These are phyloP conservation scores for Priceomyces carsonii DNA, from an alignment of 805 yeast species.

Conservation along the genomic window DNA sequence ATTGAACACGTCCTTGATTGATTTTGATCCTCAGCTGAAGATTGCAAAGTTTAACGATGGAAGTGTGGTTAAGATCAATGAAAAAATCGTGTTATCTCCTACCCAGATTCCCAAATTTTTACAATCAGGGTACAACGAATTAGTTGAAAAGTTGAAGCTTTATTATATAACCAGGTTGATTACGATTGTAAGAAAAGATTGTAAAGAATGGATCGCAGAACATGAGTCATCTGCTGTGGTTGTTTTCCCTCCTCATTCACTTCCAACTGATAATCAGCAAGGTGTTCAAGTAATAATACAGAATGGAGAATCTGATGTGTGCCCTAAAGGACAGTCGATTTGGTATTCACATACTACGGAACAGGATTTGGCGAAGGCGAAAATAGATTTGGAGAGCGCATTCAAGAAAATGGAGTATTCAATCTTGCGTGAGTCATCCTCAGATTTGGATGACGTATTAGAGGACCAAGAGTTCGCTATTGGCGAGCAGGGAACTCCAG, in stretches of 20 bases:
- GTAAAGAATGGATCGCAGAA: constrained; percentile 89
- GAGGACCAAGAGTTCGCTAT: constrained; percentile 51
- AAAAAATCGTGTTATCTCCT: constrained; percentile 77
- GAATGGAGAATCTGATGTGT: constrained; percentile 85
- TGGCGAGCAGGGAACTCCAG: constrained; percentile 54
- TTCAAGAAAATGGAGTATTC: constrained; percentile 76
- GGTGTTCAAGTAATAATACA: constrained; percentile 87
- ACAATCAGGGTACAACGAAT: constrained; percentile 40
- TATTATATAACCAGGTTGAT: constrained; percentile 72
- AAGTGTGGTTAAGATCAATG: constrained; percentile 69
- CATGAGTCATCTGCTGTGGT: constrained; percentile 84
- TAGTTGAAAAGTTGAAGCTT: constrained; percentile 41
- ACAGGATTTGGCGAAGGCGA: constrained; percentile 62
- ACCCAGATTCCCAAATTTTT: constrained; percentile 53
- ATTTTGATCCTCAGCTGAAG: constrained; percentile 65
- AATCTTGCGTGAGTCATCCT: constrained; percentile 72
- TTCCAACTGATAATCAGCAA: constrained; percentile 60
- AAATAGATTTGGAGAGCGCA: constrained; percentile 78
- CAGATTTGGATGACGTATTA: constrained; percentile 49
- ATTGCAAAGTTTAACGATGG: constrained; percentile 78
- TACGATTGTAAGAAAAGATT: constrained; percentile 81
- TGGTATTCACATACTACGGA: constrained; percentile 89
- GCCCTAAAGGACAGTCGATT: constrained; percentile 82
- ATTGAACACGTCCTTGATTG: constrained; percentile 63
- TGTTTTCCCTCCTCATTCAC: constrained; percentile 86